Evolutionary conservation across 1,139 yeast species (phyloP).

Genomic region (Keqinozyma sinolaborantium): DNA sequence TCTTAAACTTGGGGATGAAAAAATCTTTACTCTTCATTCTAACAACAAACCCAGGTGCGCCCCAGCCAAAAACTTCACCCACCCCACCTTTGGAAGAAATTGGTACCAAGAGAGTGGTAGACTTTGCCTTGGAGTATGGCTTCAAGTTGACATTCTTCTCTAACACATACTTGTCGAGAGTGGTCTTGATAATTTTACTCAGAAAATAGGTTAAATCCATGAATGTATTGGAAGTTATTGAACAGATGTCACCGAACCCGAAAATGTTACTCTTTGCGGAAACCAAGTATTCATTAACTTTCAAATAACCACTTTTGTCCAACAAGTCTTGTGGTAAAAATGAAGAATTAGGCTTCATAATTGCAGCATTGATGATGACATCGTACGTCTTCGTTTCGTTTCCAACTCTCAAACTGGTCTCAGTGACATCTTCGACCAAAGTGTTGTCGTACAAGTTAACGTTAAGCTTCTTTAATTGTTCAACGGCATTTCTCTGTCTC

Average conservation of each 20-base stretch:
- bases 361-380: slow-evolving; percentile 17
- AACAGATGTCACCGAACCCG: slow-evolving; percentile 22
- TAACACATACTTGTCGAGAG: slow-evolving; percentile 1
- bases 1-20: slow-evolving; percentile 13
- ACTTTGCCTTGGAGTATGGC: slow-evolving; percentile 8
- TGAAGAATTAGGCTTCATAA: slow-evolving; percentile 17
- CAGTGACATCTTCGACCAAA: slow-evolving; percentile 4
- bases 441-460: slow-evolving; percentile 20
- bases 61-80: slow-evolving; percentile 25
- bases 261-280: slow-evolving; percentile 17
- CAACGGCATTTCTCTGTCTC: slow-evolving; percentile 11
- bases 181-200: slow-evolving; percentile 1
- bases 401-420: slow-evolving; percentile 9
- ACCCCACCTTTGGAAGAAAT: slow-evolving; percentile 35
- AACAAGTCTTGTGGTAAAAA: slow-evolving; percentile 12
- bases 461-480: slow-evolving; percentile 14
- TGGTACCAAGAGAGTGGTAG: slow-evolving; percentile 21
- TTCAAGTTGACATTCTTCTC: slow-evolving; percentile 9
- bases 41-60: slow-evolving; percentile 27
- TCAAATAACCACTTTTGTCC: slow-evolving; percentile 15
- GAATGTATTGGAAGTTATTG: slow-evolving; percentile 13
- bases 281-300: slow-evolving; percentile 16
- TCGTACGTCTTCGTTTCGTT: slow-evolving; percentile 15
- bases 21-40: slow-evolving; percentile 21
- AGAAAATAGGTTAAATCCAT: slow-evolving; percentile 16